Evolutionary conservation across 2,329 filamentous ascomycete genomes (phyloP).

Genomic region (Akanthomyces lecanii): DNA sequence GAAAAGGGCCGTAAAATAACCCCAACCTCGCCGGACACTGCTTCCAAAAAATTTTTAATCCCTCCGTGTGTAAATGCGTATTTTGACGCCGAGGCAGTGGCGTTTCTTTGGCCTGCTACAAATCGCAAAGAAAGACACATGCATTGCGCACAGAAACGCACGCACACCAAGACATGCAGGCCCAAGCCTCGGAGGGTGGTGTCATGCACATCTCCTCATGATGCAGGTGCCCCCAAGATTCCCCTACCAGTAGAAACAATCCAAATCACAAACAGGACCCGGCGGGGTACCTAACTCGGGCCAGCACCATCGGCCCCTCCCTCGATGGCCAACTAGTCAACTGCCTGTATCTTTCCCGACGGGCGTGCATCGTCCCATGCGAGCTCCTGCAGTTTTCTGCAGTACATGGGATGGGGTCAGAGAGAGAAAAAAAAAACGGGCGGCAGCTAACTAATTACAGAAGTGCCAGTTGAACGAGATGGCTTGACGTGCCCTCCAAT

Average conservation of each 20-base stretch:
- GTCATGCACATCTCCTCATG: constrained; percentile 7
- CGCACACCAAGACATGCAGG: not conserved
- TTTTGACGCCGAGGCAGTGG: not conserved
- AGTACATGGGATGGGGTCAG: not conserved
- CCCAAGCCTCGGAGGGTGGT: constrained; percentile 3
- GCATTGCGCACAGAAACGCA: not conserved
- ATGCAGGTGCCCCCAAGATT: not conserved
- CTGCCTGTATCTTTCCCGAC: not conserved
- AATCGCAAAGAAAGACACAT: not conserved
- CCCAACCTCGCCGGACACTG: too few species aligned
- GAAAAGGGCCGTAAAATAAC: not conserved
- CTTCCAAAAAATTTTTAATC: too few species aligned
- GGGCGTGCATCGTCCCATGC: constrained; percentile 4
- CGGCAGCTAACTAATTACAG: not conserved
- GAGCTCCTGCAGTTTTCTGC: not conserved
- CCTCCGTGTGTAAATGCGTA: too few species aligned
- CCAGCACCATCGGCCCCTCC: not conserved
- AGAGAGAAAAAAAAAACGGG: not conserved
- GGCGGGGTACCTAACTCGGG: not conserved
- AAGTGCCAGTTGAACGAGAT: not conserved
- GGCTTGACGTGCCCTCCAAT: not conserved
- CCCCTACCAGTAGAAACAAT: not conserved
- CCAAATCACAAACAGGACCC: not conserved
- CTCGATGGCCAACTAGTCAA: not conserved
- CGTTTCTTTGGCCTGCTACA: not conserved